Evolutionary conservation across 1,139 yeast species (phyloP).

Genomic region (Debaryomycetaceae sp.): DNA sequence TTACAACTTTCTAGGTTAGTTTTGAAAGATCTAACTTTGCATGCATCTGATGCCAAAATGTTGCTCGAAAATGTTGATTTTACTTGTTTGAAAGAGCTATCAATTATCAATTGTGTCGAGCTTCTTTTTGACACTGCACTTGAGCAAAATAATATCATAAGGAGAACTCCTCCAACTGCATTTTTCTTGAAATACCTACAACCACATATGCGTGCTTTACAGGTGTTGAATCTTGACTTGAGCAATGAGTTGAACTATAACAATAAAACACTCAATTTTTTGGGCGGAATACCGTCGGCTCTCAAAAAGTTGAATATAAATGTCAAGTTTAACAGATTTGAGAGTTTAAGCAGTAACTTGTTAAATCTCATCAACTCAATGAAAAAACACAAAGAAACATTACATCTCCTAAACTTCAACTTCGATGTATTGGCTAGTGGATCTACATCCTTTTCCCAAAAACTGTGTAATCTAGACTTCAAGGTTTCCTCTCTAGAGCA

Average conservation of each 20-base stretch:
- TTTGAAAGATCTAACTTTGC: conserved; percentile 15
- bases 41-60: conserved; percentile 11
- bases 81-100: conserved; percentile 12
- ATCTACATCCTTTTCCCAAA: not conserved
- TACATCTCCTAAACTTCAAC: conserved; percentile 4
- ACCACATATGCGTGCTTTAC: conserved; percentile 9
- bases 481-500: not conserved
- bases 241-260: conserved; percentile 17
- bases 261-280: conserved; percentile 9
- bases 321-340: conserved; percentile 13
- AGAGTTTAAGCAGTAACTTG: conserved; percentile 11
- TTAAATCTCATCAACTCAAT: conserved; percentile 6
- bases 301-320: conserved; percentile 11
- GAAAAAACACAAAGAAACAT: conserved; percentile 3
- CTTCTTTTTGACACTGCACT: conserved; percentile 5
- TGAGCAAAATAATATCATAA: conserved; percentile 6
- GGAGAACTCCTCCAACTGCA: conserved; percentile 10
- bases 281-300: conserved; percentile 3
- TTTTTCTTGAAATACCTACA: conserved; percentile 10
- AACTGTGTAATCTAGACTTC: not conserved
- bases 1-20: conserved; percentile 11
- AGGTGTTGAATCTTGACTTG: conserved; percentile 13
- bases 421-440: conserved; percentile 1
- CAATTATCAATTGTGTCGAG: conserved; percentile 21
- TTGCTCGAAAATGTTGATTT: conserved; percentile 12